A percentile compares a stretch with the other conserved stretches of the same genome.
Evolutionary conservation across 2,329 filamentous ascomycete genomes (phyloP).

Genomic region (Magnaporthiopsis rhizophila): DNA sequence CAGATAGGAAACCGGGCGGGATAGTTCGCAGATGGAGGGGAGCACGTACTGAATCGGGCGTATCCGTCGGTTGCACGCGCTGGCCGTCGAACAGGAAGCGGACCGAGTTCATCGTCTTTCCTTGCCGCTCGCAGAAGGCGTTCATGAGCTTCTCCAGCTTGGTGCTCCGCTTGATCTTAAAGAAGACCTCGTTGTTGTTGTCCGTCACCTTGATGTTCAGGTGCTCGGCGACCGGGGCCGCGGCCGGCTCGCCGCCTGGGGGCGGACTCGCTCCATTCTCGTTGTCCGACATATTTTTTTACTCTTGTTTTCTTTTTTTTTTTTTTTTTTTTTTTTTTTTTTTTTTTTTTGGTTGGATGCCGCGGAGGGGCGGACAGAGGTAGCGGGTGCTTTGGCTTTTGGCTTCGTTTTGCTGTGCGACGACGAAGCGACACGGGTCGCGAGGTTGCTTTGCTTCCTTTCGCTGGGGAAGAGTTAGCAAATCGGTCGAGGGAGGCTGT

Average conservation of each 20-base stretch:
- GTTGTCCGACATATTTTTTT: slow-evolving; percentile 39
- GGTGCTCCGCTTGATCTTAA: slow-evolving; percentile 98
- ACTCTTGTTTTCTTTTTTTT: slow-evolving; percentile 7
- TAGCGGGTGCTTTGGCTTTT: background rate
- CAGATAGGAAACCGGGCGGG: background rate
- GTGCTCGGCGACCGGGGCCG: slow-evolving; percentile 59
- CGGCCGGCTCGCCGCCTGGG: slow-evolving; percentile 29
- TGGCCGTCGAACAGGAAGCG: slow-evolving; percentile 96
- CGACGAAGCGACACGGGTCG: background rate
- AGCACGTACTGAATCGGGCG: slow-evolving; percentile 73
- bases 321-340: too few relatives aligned
- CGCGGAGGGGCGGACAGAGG: too few relatives aligned
- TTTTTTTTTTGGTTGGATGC: too few relatives aligned
- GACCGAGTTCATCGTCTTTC: slow-evolving; percentile 76
- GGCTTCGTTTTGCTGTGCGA: background rate
- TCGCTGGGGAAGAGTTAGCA: background rate
- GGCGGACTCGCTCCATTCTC: slow-evolving; percentile 37
- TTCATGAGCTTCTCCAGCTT: slow-evolving; percentile 97
- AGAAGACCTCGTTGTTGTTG: slow-evolving; percentile 99
- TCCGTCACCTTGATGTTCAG: slow-evolving; percentile 99
- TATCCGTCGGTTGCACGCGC: slow-evolving; percentile 81
- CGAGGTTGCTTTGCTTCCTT: background rate
- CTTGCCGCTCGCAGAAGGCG: slow-evolving; percentile 93
- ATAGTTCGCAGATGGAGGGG: background rate
- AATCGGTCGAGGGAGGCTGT: background rate